Conservation (phyloP, 2,329 filamentous ascomycete genomes). For the Diaporthe vexans region DNA sequence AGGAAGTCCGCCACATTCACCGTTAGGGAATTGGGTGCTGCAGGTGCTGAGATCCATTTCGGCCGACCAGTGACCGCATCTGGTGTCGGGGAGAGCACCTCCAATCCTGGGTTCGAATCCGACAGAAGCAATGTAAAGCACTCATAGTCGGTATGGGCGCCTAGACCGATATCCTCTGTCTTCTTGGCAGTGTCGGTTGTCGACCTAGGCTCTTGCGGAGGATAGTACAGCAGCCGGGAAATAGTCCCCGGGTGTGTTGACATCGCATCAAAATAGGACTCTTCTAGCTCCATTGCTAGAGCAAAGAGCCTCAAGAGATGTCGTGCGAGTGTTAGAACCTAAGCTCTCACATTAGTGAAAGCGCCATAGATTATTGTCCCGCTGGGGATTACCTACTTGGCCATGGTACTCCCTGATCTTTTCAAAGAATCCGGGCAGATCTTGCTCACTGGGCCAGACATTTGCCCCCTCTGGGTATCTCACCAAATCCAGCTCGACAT, state of each 20-base stretch:
- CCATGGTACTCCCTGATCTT: conserved; percentile 36
- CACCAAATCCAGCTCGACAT: conserved; percentile 24
- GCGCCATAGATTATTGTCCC: accelerated
- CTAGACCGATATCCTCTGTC: conserved; percentile 25
- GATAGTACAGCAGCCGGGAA: conserved; percentile 36
- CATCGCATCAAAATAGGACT: conserved; percentile 47
- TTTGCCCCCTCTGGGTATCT: conserved; percentile 25
- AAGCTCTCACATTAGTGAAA: not conserved
- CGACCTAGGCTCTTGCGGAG: conserved; percentile 26
- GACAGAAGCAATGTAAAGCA: conserved; percentile 39
- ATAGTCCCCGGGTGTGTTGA: conserved; percentile 45
- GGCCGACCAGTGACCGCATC: conserved; percentile 14
- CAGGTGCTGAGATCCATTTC: conserved; percentile 43
- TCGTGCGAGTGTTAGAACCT: conserved; percentile 37
- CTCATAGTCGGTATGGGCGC: conserved; percentile 39
- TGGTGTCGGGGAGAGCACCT: conserved; percentile 32
- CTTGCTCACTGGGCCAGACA: conserved; percentile 27
- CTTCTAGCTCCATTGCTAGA: conserved; percentile 39
- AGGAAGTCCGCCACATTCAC: conserved; percentile 42
- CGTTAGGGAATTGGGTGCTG: conserved; percentile 35
- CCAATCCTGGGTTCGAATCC: conserved; percentile 31
- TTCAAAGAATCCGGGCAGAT: conserved; percentile 27
- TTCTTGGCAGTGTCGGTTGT: not conserved
- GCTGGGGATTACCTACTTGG: not conserved
- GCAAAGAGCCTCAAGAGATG: conserved; percentile 42